Evolutionary conservation across 2,329 filamentous ascomycete species (phyloP), one percentile per base, ranked within the genome.

Genomic region (Fusarium succisae): DNA sequence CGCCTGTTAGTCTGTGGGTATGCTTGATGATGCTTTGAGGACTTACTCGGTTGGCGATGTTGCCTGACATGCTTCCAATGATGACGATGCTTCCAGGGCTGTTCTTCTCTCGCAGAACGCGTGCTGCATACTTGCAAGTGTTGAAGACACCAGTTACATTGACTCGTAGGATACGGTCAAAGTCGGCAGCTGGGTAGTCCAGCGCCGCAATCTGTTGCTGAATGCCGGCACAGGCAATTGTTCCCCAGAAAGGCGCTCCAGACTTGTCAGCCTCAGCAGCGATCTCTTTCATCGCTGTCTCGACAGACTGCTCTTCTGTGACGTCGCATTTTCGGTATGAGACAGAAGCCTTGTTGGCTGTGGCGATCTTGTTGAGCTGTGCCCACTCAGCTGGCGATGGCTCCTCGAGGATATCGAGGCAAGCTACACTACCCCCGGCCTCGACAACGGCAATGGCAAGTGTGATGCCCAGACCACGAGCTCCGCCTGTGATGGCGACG

Each of bases 131-230:
- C 83, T 93, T 91, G 67, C 91, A 91, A 77, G 91, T 93, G 80
- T 91, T 86, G 82, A 91, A 91, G 32, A 88, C 90, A n/a, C 92
- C 92, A 55, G 87, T 92, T 75, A 94, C 83, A 80, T 94, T 93
- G 73, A 92, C 91, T 78, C 91, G 86, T 78, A 94, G 84, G 76
- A 94, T 91, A 81, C 92, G 88, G 77, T 91, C 87, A 86, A 91
- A 93, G 79, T 90, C 89, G 80, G 91, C 79, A 32, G 83, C 79
- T 8, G 84, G 82, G 60, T 87, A 87, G 15, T 87, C 85, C 43
- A 87, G 70, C 3, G 86, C 86, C 3, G 84, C 82, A 3, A 83
- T 79, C 74, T 84, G 83, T 69, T 86, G 84, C 70, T 87, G 84
- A 44, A 88, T 86, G 26, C 86, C 86, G 18, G 86, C 86, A 63